A percentile compares a stretch with the other conserved stretches of the same genome.
Evolutionary conservation across 139 green algal genomes (phyloP).

Genomic region (Volvox africanus): DNA sequence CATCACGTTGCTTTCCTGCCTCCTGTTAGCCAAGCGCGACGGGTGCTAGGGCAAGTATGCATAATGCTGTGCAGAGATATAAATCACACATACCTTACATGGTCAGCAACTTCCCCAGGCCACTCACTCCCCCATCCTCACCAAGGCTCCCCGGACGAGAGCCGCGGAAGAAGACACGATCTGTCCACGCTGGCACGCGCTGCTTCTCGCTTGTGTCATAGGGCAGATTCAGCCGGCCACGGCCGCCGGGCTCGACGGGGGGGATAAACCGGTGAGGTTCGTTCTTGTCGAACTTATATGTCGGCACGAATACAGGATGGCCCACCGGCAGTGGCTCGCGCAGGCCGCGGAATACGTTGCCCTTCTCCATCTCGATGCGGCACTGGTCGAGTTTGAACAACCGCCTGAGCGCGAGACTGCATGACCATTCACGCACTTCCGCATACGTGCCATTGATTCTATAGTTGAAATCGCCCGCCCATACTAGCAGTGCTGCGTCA

Average conservation of each 20-base stretch:
- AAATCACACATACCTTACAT: too few species aligned
- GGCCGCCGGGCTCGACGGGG: not conserved
- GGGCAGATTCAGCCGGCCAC: slow-evolving; percentile 14
- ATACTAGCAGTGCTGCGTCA: slow-evolving; percentile 81
- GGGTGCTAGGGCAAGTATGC: too few species aligned
- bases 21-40: too few species aligned
- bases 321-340: slow-evolving; percentile 69
- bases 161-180: slow-evolving; percentile 94
- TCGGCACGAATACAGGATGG: slow-evolving; percentile 88
- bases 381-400: slow-evolving; percentile 46
- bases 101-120: not conserved
- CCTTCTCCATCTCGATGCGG: slow-evolving; percentile 42
- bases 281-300: slow-evolving; percentile 95
- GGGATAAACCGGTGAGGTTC: not conserved
- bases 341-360: slow-evolving; percentile 64
- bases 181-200: slow-evolving; percentile 90
- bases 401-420: not conserved
- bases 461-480: slow-evolving; percentile 97
- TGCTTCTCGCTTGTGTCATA: slow-evolving; percentile 84
- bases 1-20: too few species aligned
- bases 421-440: slow-evolving; percentile 1
- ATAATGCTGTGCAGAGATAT: too few species aligned
- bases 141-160: not conserved
- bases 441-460: slow-evolving; percentile 45
- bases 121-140: not conserved